A percentile compares a stretch with the other conserved stretches of the same genome.
Evolutionary conservation across 1,284 basidiomycete genomes (phyloP).

Genomic region (Calocybe gambosa): DNA sequence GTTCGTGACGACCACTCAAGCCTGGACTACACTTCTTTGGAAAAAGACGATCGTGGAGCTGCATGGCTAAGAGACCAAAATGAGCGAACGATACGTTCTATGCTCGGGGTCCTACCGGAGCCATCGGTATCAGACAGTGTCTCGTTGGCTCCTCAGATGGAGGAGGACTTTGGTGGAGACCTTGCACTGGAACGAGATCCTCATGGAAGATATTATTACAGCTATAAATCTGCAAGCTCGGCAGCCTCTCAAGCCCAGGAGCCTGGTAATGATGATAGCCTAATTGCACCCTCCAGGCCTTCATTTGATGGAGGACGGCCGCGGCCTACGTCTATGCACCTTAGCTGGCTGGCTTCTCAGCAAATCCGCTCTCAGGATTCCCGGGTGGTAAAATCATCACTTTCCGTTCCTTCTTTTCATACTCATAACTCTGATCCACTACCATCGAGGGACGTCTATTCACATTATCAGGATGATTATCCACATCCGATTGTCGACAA

Average conservation of each 20-base stretch:
- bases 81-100: conserved; percentile 50
- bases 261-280: conserved; percentile 45
- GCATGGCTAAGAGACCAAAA: conserved; percentile 84
- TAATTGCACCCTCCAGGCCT: conserved; percentile 18
- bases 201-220: conserved; percentile 70
- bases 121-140: conserved; percentile 51
- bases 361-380: conserved; percentile 25
- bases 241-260: conserved; percentile 46
- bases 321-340: conserved; percentile 58
- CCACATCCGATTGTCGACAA: conserved; percentile 29
- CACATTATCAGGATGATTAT: conserved; percentile 31
- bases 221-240: conserved; percentile 50
- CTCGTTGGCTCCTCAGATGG: conserved; percentile 33
- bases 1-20: conserved; percentile 35
- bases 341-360: conserved; percentile 53
- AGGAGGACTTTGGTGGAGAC: conserved; percentile 42
- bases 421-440: conserved; percentile 22
- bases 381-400: conserved; percentile 8
- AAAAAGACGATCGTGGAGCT: conserved; percentile 58
- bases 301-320: conserved; percentile 18
- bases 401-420: conserved; percentile 19
- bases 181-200: conserved; percentile 60
- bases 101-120: conserved; percentile 53
- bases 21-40: conserved; percentile 37
- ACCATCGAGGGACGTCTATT: conserved; percentile 19